Conservation (phyloP, 75 land plant species). For the Cryptomeria japonica region DNA sequence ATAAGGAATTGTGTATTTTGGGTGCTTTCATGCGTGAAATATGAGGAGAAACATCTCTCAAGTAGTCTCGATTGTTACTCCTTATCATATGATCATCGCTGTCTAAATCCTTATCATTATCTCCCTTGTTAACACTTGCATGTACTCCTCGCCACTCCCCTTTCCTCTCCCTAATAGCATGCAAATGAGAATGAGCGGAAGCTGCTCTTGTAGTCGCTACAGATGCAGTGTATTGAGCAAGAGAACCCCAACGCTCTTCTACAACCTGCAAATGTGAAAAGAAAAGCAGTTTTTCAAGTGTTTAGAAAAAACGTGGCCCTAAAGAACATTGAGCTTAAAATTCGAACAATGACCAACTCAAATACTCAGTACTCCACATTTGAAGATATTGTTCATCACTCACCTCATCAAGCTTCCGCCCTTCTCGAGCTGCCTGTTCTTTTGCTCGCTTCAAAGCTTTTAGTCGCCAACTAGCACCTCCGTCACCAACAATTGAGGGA, state of each 20-base stretch:
- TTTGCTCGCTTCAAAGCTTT: conserved; percentile 95
- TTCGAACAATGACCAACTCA: not conserved
- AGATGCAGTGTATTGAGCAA: conserved; percentile 60
- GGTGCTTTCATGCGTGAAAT: conserved; percentile 78
- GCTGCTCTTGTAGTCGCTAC: conserved; percentile 64
- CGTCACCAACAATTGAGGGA: conserved; percentile 86
- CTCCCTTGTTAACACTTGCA: conserved; percentile 12
- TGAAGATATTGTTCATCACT: conserved; percentile 5
- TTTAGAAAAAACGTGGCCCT: not conserved
- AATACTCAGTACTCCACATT: not conserved
- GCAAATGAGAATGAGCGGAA: conserved; percentile 83
- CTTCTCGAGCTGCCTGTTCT: conserved; percentile 97
- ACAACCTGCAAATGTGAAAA: conserved; percentile 55
- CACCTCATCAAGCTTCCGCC: conserved; percentile 76
- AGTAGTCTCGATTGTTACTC: conserved; percentile 37
- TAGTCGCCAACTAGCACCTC: conserved; percentile 94
- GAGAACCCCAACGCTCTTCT: conserved; percentile 93
- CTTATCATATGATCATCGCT: conserved; percentile 35
- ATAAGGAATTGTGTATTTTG: conserved; percentile 48
- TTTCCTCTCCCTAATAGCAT: conserved; percentile 79
- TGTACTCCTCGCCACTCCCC: conserved; percentile 27
- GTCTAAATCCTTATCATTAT: conserved; percentile 23
- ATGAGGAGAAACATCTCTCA: conserved; percentile 40
- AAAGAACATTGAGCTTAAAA: conserved; percentile 10
- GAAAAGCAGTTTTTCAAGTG: not conserved